Evolutionary conservation across 2,329 filamentous ascomycete genomes (phyloP), one percentile per base, ranked within the genome.

Genomic region (Allantophomopsis cytisporea): DNA sequence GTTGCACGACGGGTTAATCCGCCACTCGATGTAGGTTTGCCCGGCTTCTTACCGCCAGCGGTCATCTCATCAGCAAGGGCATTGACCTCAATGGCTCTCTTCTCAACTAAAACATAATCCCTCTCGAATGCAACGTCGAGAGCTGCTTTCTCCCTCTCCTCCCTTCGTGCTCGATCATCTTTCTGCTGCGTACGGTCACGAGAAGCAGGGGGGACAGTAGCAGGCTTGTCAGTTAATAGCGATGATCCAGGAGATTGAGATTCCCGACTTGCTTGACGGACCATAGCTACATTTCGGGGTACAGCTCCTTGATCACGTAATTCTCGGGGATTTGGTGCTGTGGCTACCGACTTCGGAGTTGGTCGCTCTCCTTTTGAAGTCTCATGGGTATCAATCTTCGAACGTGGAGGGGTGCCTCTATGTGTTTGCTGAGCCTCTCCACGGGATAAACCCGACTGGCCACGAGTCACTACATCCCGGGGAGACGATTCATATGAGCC

Each of bases 101-200:
- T 94, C 63, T 98, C 91, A 11, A 98, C 85, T 18, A 96, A 70
- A 15, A 98, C 89, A 52, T 96, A 98, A 48, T 96, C 91, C 47
- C 89, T 77, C 55, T 94, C 88, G 50, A 94, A 83, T 1, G 83
- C 83, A 37, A 93, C 78, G 47, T 96, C 89, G 51, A 94, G 84
- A 2, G 84, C 86, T 3, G 80, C 82, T 35, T 71, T 69, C 47
- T 82, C 77, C 32, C 68, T 66, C 37, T 75, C 54, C 67, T 74
- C 51, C 82, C 23, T 38, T 23, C n/a, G n/a, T 14, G 14, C 5
- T 15, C 28, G 36, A 23, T 31, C 28, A 34, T 82, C 77, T 32
- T 68, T 66, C 37, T 75, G 54, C 67, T 74, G 51, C 81, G n/a
- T 30, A 17, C 14, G n/a, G 8, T 21, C 21, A 14, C 28, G 36